Conservation (phyloP, 78 protist species). For the Isochrysis galbana region DNA sequence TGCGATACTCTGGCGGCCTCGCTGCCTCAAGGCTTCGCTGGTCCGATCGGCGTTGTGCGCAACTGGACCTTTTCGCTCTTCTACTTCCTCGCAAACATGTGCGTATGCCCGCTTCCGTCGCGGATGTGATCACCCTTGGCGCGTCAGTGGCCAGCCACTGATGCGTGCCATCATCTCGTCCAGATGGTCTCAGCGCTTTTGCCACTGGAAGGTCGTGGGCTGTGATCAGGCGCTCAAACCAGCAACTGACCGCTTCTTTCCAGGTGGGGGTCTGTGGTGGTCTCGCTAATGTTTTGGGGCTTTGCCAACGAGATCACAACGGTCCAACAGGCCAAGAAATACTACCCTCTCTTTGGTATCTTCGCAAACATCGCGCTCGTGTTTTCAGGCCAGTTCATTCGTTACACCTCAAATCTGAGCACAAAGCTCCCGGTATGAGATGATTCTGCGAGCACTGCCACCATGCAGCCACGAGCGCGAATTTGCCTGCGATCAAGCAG, state of each 20-base stretch:
- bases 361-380: slow-evolving; percentile 25
- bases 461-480: too few relatives aligned
- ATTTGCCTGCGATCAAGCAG: too few relatives aligned
- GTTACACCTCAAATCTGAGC: background rate
- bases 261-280: slow-evolving; percentile 23
- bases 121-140: too few relatives aligned
- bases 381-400: slow-evolving; percentile 18
- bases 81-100: slow-evolving; percentile 10
- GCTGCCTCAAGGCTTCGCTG: slow-evolving; percentile 14
- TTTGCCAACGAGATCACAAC: slow-evolving; percentile 17
- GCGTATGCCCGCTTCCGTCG: background rate
- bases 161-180: too few relatives aligned
- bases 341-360: slow-evolving; percentile 28
- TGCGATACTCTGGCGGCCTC: background rate
- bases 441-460: too few relatives aligned
- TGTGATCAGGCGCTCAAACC: too few relatives aligned
- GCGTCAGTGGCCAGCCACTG: too few relatives aligned
- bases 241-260: too few relatives aligned
- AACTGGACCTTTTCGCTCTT: slow-evolving; percentile 14
- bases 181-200: too few relatives aligned
- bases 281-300: slow-evolving; percentile 23
- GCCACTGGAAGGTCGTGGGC: too few relatives aligned
- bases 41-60: background rate
- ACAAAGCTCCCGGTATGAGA: too few relatives aligned
- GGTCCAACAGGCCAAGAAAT: slow-evolving; percentile 22